phyloP scores from a whole-genome alignment of 352 stramenopile genomes.

The Lagenidium sp. region DNA sequence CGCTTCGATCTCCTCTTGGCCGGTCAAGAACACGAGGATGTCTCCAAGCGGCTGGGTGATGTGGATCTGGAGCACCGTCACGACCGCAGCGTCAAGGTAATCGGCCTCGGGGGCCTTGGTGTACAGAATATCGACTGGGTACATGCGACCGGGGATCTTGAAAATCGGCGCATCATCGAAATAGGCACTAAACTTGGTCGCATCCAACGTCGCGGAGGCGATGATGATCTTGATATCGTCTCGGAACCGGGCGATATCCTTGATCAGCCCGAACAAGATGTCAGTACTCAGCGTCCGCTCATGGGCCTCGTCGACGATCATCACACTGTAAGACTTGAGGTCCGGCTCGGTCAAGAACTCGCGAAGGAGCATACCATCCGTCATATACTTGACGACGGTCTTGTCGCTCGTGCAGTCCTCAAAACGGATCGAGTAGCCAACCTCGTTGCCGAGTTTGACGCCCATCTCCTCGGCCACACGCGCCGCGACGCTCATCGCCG shows the following conservation, averaged over 20 bases:
- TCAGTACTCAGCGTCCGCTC: conserved; percentile 98
- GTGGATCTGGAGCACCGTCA: conserved; percentile 98
- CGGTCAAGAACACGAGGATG: conserved; percentile 99
- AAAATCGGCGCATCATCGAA: conserved; percentile 99
- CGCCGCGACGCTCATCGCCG: conserved; percentile 98
- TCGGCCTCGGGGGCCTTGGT: conserved; percentile 98
- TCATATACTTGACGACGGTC: conserved; percentile 99
- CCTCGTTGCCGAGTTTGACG: conserved; percentile 94
- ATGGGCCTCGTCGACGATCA: conserved; percentile 99
- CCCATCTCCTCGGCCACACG: conserved; percentile 99
- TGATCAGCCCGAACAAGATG: conserved; percentile 98
- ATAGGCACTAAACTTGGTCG: conserved; percentile 98
- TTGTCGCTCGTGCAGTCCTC: conserved; percentile 98
- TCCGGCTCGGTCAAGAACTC: conserved; percentile 98
- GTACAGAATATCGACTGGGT: conserved; percentile 96
- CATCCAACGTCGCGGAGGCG: conserved; percentile 94
- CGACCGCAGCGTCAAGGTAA: conserved; percentile 98
- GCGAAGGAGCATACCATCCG: conserved; percentile 98
- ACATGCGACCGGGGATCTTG: conserved; percentile 97
- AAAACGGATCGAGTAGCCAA: conserved; percentile 99
- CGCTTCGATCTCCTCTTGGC: conserved; percentile 99
- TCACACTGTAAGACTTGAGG: conserved; percentile 94
- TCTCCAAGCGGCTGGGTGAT: conserved; percentile 97
- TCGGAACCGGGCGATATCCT: conserved; percentile 95
- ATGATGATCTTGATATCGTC: conserved; percentile 98